Evolutionary conservation across 306 rosid genomes (phyloP).

Genomic region (Dicorynia guianensis): DNA sequence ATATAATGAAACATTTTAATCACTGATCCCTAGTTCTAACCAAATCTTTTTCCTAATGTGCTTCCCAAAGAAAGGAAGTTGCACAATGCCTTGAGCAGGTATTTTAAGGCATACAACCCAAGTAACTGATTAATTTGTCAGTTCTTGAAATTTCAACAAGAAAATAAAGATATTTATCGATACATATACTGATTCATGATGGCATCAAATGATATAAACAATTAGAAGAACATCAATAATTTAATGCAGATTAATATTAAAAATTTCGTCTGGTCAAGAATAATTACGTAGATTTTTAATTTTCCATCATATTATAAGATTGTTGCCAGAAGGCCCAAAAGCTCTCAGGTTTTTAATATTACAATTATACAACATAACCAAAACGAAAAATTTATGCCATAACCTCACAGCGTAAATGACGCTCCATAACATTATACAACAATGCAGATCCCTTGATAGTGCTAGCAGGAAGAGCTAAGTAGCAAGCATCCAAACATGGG

Average conservation of each 20-base stretch:
- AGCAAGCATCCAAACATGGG: constrained; percentile 82
- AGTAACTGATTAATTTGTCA: constrained; percentile 11
- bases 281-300: constrained; percentile 2
- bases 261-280: not conserved
- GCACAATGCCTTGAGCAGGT: constrained; percentile 26
- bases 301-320: constrained; percentile 27
- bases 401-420: constrained; percentile 92
- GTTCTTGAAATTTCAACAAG: constrained; percentile 26
- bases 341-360: constrained; percentile 20
- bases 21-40: constrained; percentile 21
- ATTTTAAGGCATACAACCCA: constrained; percentile 36
- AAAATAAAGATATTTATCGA: not conserved
- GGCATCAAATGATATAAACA: not conserved
- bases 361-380: constrained; percentile 18
- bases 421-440: constrained; percentile 89
- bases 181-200: constrained; percentile 26
- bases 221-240: not conserved
- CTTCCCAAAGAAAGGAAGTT: constrained; percentile 23
- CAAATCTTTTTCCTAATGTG: constrained; percentile 6
- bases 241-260: not conserved
- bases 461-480: constrained; percentile 94
- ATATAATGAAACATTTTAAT: constrained; percentile 28
- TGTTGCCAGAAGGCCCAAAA: constrained; percentile 24
- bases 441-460: constrained; percentile 78
- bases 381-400: constrained; percentile 40